These are phyloP conservation scores for Ramalina intermedia DNA, from an alignment of 495 filamentous ascomycete species.

Conservation along the genomic window DNA sequence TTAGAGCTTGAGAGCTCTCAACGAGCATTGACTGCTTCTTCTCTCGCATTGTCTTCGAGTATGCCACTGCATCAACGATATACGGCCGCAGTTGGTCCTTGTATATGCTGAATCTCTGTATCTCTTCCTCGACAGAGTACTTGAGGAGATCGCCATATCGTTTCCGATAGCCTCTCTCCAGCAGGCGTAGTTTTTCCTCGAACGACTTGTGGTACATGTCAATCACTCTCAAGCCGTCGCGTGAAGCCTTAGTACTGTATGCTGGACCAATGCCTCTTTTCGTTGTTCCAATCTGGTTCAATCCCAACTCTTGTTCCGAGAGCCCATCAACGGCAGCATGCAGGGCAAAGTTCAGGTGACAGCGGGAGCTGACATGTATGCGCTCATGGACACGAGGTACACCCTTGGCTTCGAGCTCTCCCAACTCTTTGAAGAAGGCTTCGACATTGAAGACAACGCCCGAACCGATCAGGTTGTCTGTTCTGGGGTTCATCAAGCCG, in stretches of 20 bases:
- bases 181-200: constrained; percentile 52
- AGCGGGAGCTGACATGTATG: constrained; percentile 68
- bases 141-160: constrained; percentile 57
- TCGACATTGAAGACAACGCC: constrained; percentile 55
- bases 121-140: constrained; percentile 73
- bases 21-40: constrained; percentile 54
- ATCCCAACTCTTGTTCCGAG: constrained; percentile 60
- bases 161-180: constrained; percentile 53
- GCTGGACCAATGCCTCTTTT: constrained; percentile 62
- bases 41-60: constrained; percentile 36
- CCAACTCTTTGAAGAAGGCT: constrained; percentile 77
- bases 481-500: constrained; percentile 57
- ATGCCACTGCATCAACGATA: constrained; percentile 52
- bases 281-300: constrained; percentile 37
- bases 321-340: constrained; percentile 72
- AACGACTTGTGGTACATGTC: constrained; percentile 69
- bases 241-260: constrained; percentile 67
- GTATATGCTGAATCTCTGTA: constrained; percentile 54
- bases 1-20: constrained; percentile 81
- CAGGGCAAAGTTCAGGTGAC: constrained; percentile 72
- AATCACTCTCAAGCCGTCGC: constrained; percentile 58
- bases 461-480: constrained; percentile 72
- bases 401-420: constrained; percentile 55
- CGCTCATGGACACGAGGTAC: constrained; percentile 44
- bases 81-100: constrained; percentile 50